Conservation (phyloP, 176 grass and related monocot species). For the Triticum timopheevii region DNA sequence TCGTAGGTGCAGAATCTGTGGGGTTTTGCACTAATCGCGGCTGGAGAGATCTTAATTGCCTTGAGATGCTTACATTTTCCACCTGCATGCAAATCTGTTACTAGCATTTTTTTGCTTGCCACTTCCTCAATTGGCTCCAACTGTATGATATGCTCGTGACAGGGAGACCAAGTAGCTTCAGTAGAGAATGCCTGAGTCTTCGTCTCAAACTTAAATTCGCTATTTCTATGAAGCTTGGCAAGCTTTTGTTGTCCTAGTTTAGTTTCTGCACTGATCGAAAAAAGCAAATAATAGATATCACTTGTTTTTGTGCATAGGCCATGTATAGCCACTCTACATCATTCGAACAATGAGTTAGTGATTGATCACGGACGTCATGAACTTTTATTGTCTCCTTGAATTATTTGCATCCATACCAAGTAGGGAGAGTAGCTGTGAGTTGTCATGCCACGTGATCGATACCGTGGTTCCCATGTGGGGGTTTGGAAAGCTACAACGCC, state of each 20-base stretch:
- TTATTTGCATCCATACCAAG: not conserved
- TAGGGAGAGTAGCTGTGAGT: not conserved
- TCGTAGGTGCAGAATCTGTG: not conserved
- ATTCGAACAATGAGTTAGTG: not conserved
- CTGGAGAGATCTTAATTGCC: not conserved
- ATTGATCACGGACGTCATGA: not conserved
- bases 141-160: not conserved
- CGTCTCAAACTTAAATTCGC: not conserved
- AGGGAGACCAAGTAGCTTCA: not conserved
- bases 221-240: not conserved
- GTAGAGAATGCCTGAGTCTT: not conserved
- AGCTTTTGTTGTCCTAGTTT: not conserved
- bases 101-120: not conserved
- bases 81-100: not conserved
- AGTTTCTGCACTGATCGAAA: not conserved
- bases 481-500: not conserved
- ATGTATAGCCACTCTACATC: not conserved
- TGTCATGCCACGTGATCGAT: not conserved
- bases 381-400: not conserved
- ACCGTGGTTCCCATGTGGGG: not conserved
- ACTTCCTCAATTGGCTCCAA: not conserved
- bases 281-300: not conserved
- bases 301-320: not conserved
- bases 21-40: not conserved
- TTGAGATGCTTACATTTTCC: conserved; percentile 23